Percentiles rank a stretch among this genome's conserved stretches.
Conservation (phyloP, 2,329 filamentous ascomycete species). For the Paramyrothecium roridum region DNA sequence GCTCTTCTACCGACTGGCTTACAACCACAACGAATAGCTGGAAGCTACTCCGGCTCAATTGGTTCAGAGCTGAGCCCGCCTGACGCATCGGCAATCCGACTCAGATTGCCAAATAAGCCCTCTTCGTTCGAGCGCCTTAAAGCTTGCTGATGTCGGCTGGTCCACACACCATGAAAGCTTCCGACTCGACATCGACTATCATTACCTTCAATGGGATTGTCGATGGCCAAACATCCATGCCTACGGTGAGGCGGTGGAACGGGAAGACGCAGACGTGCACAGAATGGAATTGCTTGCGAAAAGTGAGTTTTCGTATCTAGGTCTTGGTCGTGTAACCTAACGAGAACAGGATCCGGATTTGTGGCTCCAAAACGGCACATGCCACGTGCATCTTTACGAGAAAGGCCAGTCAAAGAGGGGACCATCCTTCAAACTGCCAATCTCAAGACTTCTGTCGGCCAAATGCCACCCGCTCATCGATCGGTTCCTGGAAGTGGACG, state of each 20-base stretch:
- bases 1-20: too few relatives aligned
- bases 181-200: constrained; percentile 11
- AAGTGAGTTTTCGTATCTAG: constrained; percentile 30
- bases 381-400: constrained; percentile 66
- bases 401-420: constrained; percentile 61
- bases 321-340: neutral
- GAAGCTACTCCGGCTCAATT: too few relatives aligned
- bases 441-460: constrained; percentile 52
- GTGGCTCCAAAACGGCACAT: constrained; percentile 66
- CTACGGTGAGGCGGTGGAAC: constrained; percentile 45
- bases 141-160: too few relatives aligned
- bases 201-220: constrained; percentile 22
- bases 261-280: constrained; percentile 40
- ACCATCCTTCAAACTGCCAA: constrained; percentile 65
- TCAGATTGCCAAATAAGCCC: too few relatives aligned
- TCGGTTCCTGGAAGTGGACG: constrained; percentile 38
- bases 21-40: too few relatives aligned
- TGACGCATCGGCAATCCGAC: too few relatives aligned
- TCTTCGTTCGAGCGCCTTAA: too few relatives aligned
- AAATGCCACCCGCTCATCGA: constrained; percentile 61
- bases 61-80: too few relatives aligned
- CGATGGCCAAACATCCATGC: constrained; percentile 17
- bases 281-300: constrained; percentile 45
- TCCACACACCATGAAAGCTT: constrained; percentile 6
- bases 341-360: constrained; percentile 64